Evolutionary conservation across 768 basidiomycete genomes (phyloP), one percentile per base, ranked within the genome.

Genomic region (Phanerochaete carnosa): DNA sequence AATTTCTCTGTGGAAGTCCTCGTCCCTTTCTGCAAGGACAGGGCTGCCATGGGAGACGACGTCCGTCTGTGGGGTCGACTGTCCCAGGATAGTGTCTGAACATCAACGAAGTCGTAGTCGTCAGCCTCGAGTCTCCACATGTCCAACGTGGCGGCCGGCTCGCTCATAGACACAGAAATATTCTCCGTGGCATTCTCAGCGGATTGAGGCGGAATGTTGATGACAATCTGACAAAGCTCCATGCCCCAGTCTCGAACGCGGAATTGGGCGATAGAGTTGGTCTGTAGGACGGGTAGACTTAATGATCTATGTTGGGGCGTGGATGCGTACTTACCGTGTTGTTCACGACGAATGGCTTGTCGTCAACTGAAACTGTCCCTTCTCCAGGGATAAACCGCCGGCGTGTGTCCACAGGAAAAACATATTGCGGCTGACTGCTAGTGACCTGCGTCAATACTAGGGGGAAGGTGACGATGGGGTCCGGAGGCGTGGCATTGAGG

Each of bases 211-310:
- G 53, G 53, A 7, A 37, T 7, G 29, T 7, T 12, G 19, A 56
- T 3, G n/a, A 37, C 55, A n/a, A 49, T 5, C 29, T 32, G 22
- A 23, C 57, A 51, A 39, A n/a, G 45, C 33, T 56, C 62, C 52
- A 63, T 63, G 50, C 58, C 58, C 47, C 47, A 59, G 35, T 59
- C 58, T 2, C 47, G 58, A 9, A 43, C 58, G 16, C 58, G 28
- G 37, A 59, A 59, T 29, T 59, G 58, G 6, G 46, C 28, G 32
- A 59, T 39, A 23, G 58, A 49, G 49, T 22, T 15, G 22, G 30
- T 43, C 58, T 59, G 25, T 30, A n/a, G 8, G 39, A 22, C 12
- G 16, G 29, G 33, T 6, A 7, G 12, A 6, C 8, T 54, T 7
- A 54, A 30, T 11, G 33, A 12, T 7, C 12, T 7, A 19, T 51